Conservation (phyloP, 495 filamentous ascomycete species). For the Aspergillus sclerotioniger region DNA sequence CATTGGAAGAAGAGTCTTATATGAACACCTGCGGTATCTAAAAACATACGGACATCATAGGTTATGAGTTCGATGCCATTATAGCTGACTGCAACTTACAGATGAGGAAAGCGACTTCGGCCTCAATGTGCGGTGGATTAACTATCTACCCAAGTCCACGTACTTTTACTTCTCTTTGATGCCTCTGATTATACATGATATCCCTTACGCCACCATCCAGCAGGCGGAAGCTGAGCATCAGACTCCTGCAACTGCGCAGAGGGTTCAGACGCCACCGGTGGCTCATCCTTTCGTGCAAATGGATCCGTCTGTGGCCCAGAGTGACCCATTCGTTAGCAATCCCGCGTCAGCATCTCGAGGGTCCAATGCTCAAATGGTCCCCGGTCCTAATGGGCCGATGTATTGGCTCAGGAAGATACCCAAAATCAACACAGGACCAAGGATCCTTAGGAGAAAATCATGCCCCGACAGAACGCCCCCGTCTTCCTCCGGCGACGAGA, state of each 20-base stretch:
- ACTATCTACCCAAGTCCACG: neutral
- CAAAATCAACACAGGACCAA: no score
- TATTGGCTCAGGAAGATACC: no score
- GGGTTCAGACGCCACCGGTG: neutral
- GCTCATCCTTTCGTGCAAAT: neutral
- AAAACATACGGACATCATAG: neutral
- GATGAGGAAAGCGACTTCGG: neutral
- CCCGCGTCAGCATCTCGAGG: neutral
- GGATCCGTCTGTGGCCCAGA: neutral
- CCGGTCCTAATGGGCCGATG: no score
- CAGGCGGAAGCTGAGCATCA: no score
- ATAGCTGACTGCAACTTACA: neutral
- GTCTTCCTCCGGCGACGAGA: no score
- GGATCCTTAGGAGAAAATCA: no score
- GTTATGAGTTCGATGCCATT: conserved; percentile 1
- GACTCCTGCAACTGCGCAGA: no score
- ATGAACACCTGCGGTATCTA: neutral
- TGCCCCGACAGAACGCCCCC: no score
- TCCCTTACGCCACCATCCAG: no score
- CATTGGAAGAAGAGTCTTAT: neutral
- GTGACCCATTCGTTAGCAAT: neutral
- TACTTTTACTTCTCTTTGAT: no score
- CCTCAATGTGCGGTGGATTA: neutral
- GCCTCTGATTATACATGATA: neutral
- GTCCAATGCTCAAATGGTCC: no score